Percentiles rank a stretch among this genome's conserved stretches.
Conservation (phyloP, 2,329 filamentous ascomycete species). For the Leptosphaerulina australis region DNA sequence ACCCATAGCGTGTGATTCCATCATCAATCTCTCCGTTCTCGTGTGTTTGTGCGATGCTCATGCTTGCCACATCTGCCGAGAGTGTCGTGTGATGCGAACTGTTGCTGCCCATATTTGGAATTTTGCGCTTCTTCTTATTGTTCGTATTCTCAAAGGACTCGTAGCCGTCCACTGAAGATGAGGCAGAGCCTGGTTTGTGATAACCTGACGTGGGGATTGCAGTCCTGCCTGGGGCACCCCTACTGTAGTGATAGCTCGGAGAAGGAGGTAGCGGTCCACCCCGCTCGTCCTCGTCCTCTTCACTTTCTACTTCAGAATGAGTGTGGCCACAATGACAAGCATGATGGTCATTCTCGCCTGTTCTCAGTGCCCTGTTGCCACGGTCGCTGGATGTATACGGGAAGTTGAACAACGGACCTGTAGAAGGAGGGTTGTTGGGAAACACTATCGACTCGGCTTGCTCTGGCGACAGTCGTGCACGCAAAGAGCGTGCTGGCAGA, state of each 20-base stretch:
- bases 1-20: slow-evolving; percentile 60
- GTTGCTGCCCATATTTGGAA: slow-evolving; percentile 82
- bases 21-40: slow-evolving; percentile 54
- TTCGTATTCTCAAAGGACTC: slow-evolving; percentile 98
- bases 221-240: slow-evolving; percentile 37
- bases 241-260: slow-evolving; percentile 48
- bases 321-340: slow-evolving; percentile 55
- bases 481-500: slow-evolving; percentile 84
- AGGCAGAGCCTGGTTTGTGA: slow-evolving; percentile 60
- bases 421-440: slow-evolving; percentile 74
- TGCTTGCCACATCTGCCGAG: slow-evolving; percentile 67
- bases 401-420: slow-evolving; percentile 77
- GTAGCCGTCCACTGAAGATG: slow-evolving; percentile 82
- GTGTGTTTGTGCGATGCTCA: slow-evolving; percentile 60
- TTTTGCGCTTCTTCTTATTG: slow-evolving; percentile 99
- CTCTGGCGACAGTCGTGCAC: slow-evolving; percentile 85
- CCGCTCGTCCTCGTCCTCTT: slow-evolving; percentile 61
- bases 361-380: slow-evolving; percentile 37
- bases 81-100: slow-evolving; percentile 62
- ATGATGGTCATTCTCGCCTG: slow-evolving; percentile 60
- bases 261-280: slow-evolving; percentile 49
- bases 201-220: slow-evolving; percentile 40
- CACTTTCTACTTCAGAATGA: slow-evolving; percentile 62
- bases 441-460: slow-evolving; percentile 82
- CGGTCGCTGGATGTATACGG: slow-evolving; percentile 54